These are phyloP conservation scores for Euclidium syriacum DNA, from an alignment of 345 rosid species.

Conservation along the genomic window DNA sequence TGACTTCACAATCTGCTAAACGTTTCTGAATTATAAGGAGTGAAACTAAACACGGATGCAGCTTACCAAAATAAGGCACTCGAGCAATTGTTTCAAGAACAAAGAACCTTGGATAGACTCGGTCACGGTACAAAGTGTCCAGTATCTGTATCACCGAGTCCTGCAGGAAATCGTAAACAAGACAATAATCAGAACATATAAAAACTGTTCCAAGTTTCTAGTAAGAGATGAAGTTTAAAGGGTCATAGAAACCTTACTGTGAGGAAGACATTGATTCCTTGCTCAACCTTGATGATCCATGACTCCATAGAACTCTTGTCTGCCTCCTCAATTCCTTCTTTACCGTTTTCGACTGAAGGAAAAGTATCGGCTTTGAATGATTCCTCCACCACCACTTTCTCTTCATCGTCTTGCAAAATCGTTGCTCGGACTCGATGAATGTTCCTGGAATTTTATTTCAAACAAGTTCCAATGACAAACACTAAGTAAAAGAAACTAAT, in stretches of 20 bases:
- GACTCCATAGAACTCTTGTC: constrained; percentile 31
- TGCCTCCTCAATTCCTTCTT: constrained; percentile 27
- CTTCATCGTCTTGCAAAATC: constrained; percentile 63
- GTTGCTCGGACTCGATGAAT: constrained; percentile 43
- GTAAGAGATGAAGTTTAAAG: neutral
- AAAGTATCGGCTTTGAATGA: constrained; percentile 48
- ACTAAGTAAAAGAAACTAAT: neutral
- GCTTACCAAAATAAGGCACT: constrained; percentile 96
- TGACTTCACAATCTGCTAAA: neutral
- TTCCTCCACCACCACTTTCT: constrained; percentile 63
- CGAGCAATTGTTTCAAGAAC: constrained; percentile 97
- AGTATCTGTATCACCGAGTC: constrained; percentile 88
- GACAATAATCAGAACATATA: neutral
- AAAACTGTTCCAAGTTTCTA: neutral
- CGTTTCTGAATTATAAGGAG: neutral
- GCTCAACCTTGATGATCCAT: constrained; percentile 71
- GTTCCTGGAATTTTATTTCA: constrained; percentile 35
- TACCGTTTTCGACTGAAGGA: constrained; percentile 20
- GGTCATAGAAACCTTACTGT: constrained; percentile 40
- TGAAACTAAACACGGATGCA: neutral
- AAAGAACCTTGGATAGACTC: constrained; percentile 84
- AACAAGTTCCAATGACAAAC: neutral
- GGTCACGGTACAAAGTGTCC: constrained; percentile 69
- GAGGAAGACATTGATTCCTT: constrained; percentile 72
- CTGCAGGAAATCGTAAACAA: constrained; percentile 35